Evolutionary conservation across 202 grass and related monocot species (phyloP).

Genomic region (Hordeum pubiflorum): DNA sequence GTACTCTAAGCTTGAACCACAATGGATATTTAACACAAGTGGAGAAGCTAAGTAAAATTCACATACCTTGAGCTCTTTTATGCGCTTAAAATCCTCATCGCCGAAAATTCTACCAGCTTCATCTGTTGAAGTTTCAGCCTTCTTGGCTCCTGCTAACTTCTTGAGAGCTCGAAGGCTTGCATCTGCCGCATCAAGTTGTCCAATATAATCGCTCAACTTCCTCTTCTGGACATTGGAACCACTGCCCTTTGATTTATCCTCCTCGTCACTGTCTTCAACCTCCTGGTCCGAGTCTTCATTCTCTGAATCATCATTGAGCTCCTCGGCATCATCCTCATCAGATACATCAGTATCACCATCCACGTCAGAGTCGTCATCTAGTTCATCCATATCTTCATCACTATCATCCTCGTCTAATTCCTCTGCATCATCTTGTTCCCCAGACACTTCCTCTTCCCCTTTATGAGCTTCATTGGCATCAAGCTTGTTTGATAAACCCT

Average conservation of each 20-base stretch:
- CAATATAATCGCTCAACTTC: constrained; percentile 65
- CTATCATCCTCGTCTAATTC: constrained; percentile 23
- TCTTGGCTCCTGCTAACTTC: constrained; percentile 54
- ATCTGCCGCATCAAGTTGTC: constrained; percentile 57
- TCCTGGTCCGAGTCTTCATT: constrained; percentile 29
- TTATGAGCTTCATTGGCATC: constrained; percentile 10
- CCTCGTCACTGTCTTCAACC: constrained; percentile 35
- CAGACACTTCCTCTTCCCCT: constrained; percentile 23
- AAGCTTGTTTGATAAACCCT: constrained; percentile 28
- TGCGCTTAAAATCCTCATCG: constrained; percentile 82
- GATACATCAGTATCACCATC: constrained; percentile 34
- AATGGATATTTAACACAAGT: background rate
- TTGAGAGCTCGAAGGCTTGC: constrained; percentile 81
- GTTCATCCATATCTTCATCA: constrained; percentile 36
- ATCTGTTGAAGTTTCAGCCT: constrained; percentile 17
- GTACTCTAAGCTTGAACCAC: background rate
- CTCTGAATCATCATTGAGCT: constrained; percentile 31
- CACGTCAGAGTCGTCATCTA: constrained; percentile 41
- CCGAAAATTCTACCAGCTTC: constrained; percentile 77
- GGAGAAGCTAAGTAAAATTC: background rate
- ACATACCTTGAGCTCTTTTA: constrained; percentile 82
- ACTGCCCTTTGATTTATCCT: constrained; percentile 34
- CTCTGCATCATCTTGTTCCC: constrained; percentile 29
- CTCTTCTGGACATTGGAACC: constrained; percentile 50
- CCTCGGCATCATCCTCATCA: constrained; percentile 41